Base-by-base conservation (phyloP, 331 rosid genomes). In the Spiraea crenata region DNA sequence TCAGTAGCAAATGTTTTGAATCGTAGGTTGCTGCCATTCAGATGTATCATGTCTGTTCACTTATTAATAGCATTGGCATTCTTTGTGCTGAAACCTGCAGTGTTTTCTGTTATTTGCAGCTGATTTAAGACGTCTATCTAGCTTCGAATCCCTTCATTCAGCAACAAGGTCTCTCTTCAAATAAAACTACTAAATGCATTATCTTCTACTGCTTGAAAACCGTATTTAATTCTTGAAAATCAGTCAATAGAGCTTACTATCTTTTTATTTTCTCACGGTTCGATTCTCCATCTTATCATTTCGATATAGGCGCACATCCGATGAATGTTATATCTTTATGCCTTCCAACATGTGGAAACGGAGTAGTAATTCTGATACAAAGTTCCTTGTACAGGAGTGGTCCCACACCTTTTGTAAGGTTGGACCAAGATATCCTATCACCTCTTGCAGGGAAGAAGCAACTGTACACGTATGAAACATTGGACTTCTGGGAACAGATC, bases 381-480 rank as follows among this genome's bases (percentile, higher is more conserved):
- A 63, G 49, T 52, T 77, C 72, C 62, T 74, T 25, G 37, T 25
- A 42, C 85, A 93, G 99, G 95, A 91, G 63, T 60, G 82, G 76
- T 74, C 84, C 95, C 9, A 54, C 92, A 19, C 83, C 83, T 84
- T 93, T 80, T 73, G 97, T 91, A 75, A 85, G 99, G 81, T 67
- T 93, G 85, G 99, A 93, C 86, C 99, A 93, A 87, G 97, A 93
- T 80, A 93, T 93, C 74, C 86, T 93, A 73, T 83, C 99, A 57
- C 97, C 99, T 70, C 86, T 93, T 63, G 99, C 99, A 0, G 99
- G 99, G 74, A 93, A 93, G 90, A 87, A 91, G 64, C 91, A 91
- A 78, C 82, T 93, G 38, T 91, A 86, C 60, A 88, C 96, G 15
- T 85, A 93, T 62, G 97, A 93, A 83, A 87, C 91, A 58, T 70